These are phyloP conservation scores for Umbelopsis ramanniana DNA, from an alignment of 192 early-diverging fungal genomes.

Conservation along the genomic window DNA sequence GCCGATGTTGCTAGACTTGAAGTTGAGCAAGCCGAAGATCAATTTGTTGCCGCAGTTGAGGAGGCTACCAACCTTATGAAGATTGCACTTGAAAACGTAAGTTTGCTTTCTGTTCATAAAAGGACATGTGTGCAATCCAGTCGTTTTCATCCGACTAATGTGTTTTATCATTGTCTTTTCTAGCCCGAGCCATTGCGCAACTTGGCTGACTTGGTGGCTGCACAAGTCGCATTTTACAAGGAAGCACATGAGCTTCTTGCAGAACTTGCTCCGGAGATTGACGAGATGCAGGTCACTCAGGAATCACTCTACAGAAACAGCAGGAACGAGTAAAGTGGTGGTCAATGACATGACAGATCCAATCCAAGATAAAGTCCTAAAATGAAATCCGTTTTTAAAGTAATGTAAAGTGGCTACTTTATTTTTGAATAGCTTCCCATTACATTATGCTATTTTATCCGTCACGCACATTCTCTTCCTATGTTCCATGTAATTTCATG, in stretches of 20 bases:
- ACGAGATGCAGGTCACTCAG: slow-evolving; percentile 93
- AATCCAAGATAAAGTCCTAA: too few species aligned
- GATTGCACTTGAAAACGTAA: slow-evolving; percentile 81
- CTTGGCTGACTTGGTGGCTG: slow-evolving; percentile 84
- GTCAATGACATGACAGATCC: not conserved
- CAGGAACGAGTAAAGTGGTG: slow-evolving; percentile 3
- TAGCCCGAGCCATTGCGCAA: slow-evolving; percentile 82
- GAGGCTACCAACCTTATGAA: slow-evolving; percentile 96
- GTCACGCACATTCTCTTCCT: not conserved
- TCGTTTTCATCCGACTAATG: slow-evolving; percentile 40
- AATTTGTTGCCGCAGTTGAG: slow-evolving; percentile 94
- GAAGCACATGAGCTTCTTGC: slow-evolving; percentile 71
- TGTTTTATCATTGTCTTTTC: not conserved
- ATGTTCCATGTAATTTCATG: slow-evolving; percentile 12
- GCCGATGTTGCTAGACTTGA: slow-evolving; percentile 79
- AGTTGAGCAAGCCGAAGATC: slow-evolving; percentile 93
- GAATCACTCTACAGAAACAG: slow-evolving; percentile 79
- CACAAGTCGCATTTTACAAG: slow-evolving; percentile 88
- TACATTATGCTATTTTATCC: not conserved
- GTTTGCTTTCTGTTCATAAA: slow-evolving; percentile 30
- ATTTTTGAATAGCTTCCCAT: not conserved
- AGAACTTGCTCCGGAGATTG: slow-evolving; percentile 89
- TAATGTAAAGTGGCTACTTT: too few species aligned
- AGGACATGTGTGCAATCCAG: not conserved
- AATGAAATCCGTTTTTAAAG: not conserved